Conservation (phyloP, 129 eudicot species). For the Cynara cardunculus region DNA sequence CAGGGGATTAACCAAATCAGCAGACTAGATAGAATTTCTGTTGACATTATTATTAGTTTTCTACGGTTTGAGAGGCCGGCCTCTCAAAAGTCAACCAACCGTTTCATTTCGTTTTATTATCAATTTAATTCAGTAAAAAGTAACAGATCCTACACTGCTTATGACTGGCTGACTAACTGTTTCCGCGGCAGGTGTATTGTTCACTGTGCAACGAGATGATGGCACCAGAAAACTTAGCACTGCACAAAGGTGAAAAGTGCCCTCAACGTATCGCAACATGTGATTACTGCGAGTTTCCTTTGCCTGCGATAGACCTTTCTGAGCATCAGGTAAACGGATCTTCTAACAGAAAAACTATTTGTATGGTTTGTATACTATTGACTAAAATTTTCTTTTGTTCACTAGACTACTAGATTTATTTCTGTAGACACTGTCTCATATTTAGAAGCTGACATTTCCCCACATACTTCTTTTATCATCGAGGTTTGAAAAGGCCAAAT, state of each 20-base stretch:
- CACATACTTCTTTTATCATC: too few relatives aligned
- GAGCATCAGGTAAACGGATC: conserved; percentile 66
- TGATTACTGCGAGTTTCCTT: conserved; percentile 80
- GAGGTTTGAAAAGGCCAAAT: too few relatives aligned
- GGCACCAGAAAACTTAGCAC: conserved; percentile 57
- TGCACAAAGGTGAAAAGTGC: conserved; percentile 76
- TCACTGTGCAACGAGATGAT: conserved; percentile 71
- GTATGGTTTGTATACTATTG: not conserved
- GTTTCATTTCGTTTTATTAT: not conserved
- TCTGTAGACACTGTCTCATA: not conserved
- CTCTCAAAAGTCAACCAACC: not conserved
- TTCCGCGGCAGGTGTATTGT: conserved; percentile 61
- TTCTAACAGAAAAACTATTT: not conserved
- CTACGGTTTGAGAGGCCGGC: not conserved
- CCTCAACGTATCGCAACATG: conserved; percentile 73
- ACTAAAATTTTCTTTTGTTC: not conserved
- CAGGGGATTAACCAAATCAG: not conserved
- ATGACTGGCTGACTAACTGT: not conserved
- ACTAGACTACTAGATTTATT: not conserved
- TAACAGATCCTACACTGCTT: not conserved
- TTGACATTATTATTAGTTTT: not conserved
- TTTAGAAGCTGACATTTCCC: not conserved
- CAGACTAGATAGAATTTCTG: not conserved
- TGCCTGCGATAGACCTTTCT: conserved; percentile 73
- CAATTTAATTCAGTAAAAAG: not conserved